Base-by-base conservation (phyloP, 805 yeast genomes). In the Yamadazyma takamatsuzukensis region DNA sequence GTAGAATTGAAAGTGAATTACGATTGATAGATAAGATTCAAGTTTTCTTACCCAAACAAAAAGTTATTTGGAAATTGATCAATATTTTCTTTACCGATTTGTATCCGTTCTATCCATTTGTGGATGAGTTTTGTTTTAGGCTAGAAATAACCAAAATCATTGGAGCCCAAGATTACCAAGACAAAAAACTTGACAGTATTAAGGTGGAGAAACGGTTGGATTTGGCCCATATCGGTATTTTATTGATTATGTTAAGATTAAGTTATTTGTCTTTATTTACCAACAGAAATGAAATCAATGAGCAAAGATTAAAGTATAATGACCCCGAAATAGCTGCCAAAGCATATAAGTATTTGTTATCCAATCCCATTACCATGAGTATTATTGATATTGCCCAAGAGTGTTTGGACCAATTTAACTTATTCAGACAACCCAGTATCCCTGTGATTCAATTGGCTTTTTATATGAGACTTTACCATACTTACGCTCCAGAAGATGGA, bases 321-420 rank as follows among this genome's bases (percentile, higher is more conserved):
- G 54, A 51, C 36, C 53, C 48, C 15, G 51, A 45, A 7, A 47
- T 27, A 2, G 54, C 39, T 13, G 51, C 41, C 1, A 61, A 51
- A 33, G 48, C 45, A 35, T 43, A 54, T 49, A 45, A 59, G 39
- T 73, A 62, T 44, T 53, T 78, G 12, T 43, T 73, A 32, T 45
- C 53, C 2, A 57, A 70, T 36, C 78, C 79, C 4, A 61, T 77
- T 14, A 65, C 68, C 12, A 53, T 63, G 24, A 68, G 68, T 15
- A 60, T 56, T 11, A 60, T 73, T 19, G 67, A 59, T 34, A 70
- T 70, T 17, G 80, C 83, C 0, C 73, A 73, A 37, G 50, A 64
- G 40, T 78, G 83, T 44, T 49, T 78, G 28, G 69, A 72, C 37
- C 79, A 74, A 41, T 78, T 78, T 51, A 70, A 70, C 28, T 37